Evolutionary conservation across 345 rosid genomes (phyloP), one percentile per base, ranked within the genome.

Genomic region (Murraya koenigii): DNA sequence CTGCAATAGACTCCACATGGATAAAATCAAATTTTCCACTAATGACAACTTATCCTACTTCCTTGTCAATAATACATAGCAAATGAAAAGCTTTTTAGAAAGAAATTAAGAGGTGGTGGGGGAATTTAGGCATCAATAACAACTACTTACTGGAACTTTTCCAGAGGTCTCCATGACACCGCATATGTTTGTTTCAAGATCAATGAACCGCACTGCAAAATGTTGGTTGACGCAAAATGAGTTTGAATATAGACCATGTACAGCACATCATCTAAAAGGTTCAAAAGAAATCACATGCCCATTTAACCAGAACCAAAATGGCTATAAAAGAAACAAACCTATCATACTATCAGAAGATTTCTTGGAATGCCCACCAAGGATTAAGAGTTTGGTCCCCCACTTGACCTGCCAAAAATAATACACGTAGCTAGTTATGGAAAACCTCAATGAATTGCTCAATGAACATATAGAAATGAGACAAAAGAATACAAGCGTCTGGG

Each of bases 281-380:
- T 74, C 28, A 78, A 70, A 55, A 61, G 62, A 60, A 68, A 49
- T 23, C 15, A 67, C 41, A 52, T n/a, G 44, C 67, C 61, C 54
- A n/a, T 64, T 58, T 47, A 47, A 83, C 68, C 61, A n/a, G 25
- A 61, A 41, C 28, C 62, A 75, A 52, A 28, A 25, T 35, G 39
- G 62, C 56, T 68, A 39, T 22, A 74, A 56, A 35, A 75, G 36
- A 63, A 77, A 74, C 93, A 78, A 81, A 92, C 99, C 97, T 87
- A 63, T 85, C 81, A 96, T 81, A 71, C 80, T 77, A 82, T 86
- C 88, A 30, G 89, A 78, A 85, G 86, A 79, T 64, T 83, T 88
- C 85, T 88, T 96, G 17, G 97, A 88, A 81, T 96, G 87, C 52
- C 99, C 98, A 11, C 98, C 97, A 35, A 94, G 78, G 61, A 96